Base-by-base conservation (phyloP, 2,329 filamentous ascomycete genomes). In the Fusarium hainanense region DNA sequence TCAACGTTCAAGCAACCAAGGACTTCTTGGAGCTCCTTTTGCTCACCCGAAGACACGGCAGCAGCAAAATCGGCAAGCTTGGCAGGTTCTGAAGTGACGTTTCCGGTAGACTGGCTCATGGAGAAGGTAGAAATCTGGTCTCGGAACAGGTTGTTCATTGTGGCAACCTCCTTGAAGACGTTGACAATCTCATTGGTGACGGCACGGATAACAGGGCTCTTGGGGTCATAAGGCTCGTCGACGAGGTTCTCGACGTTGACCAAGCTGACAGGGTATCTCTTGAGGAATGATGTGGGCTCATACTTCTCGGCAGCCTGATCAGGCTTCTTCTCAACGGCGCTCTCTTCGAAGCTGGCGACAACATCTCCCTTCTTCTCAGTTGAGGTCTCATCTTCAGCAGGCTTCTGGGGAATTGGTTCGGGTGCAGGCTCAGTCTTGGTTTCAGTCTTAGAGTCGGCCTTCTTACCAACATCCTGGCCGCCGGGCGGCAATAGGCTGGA, bases 181-280 rank as follows among this genome's bases (percentile, higher is more conserved):
- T 98, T 98, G 78, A 99, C 94, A 66, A 99, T 98, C 82, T 99
- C 97, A 76, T 95, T 97, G 51, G 95, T 96, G 47, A 99, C 90
- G 14, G 96, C 96, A 58, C 93, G 91, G 64, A 98, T 94, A 34
- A 96, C 90, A 20, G 91, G 91, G 76, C 92, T 96, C 81, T 95
- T 97, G 77, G 93, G 91, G 79, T 98, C 96, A 78, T 93, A 93
- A 1, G 94, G 91, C 76, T 97, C 92, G 75, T 99, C 96, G 1
- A 86, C 85, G 56, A 99, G 85, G 74, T 99, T 99, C 67, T 98
- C 94, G 41, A 98, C 94, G 73, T 97, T 97, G 72, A 97, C 96
- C 54, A 99, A 86, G 78, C 93, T 98, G 77, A 99, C 94, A 9
- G 93, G 90, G 78, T 94, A 97, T 79, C 94, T 94, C 76, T 91